Evolutionary conservation across 768 basidiomycete species (phyloP).

Genomic region (Hygrophorus russula): DNA sequence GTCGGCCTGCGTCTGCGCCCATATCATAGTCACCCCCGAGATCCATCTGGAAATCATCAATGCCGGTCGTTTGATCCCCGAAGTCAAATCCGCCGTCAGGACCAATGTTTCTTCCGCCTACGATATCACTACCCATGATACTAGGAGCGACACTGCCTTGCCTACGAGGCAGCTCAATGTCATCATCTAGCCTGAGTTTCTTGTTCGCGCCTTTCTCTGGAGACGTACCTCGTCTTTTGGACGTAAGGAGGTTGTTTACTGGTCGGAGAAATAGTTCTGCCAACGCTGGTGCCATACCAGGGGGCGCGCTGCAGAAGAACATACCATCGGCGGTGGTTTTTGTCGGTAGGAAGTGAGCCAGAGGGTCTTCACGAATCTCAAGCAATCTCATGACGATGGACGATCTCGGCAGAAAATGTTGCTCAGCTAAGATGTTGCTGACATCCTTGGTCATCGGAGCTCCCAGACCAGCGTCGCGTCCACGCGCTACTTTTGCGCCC

Average conservation of each 20-base stretch:
- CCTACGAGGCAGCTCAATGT: not conserved
- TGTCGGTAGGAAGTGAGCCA: slow-evolving; percentile 78
- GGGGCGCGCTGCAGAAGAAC: slow-evolving; percentile 78
- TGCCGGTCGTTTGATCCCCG: slow-evolving; percentile 36
- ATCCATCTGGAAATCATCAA: slow-evolving; percentile 70
- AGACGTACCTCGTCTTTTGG: slow-evolving; percentile 50
- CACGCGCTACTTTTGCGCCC: slow-evolving; percentile 41
- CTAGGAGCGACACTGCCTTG: slow-evolving; percentile 37
- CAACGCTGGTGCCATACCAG: slow-evolving; percentile 74
- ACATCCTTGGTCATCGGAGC: slow-evolving; percentile 45
- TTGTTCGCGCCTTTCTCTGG: slow-evolving; percentile 53
- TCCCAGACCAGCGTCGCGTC: slow-evolving; percentile 40
- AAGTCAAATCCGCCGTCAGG: slow-evolving; percentile 53
- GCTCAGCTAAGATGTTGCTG: slow-evolving; percentile 65
- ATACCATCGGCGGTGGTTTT: slow-evolving; percentile 59
- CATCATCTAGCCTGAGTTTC: slow-evolving; percentile 39
- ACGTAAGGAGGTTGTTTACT: slow-evolving; percentile 29
- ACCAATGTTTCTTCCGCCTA: slow-evolving; percentile 43
- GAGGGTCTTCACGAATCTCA: slow-evolving; percentile 76
- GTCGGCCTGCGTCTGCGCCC: slow-evolving; percentile 25
- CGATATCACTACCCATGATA: slow-evolving; percentile 39
- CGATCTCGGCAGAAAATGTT: slow-evolving; percentile 80
- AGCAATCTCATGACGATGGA: slow-evolving; percentile 76
- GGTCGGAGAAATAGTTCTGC: slow-evolving; percentile 80
- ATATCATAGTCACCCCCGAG: slow-evolving; percentile 35